phyloP scores from a whole-genome alignment of 2,329 filamentous ascomycete genomes.

The Tolypocladium nubicola region DNA sequence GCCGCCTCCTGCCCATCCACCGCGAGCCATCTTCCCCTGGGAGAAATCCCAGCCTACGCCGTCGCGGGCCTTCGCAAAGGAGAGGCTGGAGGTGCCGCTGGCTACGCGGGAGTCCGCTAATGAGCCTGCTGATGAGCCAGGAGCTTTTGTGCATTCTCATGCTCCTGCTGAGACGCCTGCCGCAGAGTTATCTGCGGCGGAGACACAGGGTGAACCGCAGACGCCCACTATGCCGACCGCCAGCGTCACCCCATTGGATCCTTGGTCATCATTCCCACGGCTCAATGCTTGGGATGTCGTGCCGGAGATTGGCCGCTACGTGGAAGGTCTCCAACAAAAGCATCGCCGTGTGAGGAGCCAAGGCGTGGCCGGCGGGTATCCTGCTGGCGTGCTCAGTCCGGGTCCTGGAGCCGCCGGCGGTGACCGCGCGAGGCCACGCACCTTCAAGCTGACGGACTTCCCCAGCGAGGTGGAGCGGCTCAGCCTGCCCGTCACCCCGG shows the following conservation, averaged over 20 bases:
- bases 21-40: slow-evolving; percentile 81
- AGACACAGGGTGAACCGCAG: slow-evolving; percentile 25
- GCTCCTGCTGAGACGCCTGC: slow-evolving; percentile 21
- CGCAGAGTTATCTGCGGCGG: slow-evolving; percentile 20
- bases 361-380: slow-evolving; percentile 5
- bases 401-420: neutral
- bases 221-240: slow-evolving; percentile 40
- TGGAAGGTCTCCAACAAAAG: slow-evolving; percentile 59
- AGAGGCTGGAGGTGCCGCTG: slow-evolving; percentile 5
- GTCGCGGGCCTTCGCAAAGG: slow-evolving; percentile 47
- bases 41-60: slow-evolving; percentile 56
- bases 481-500: slow-evolving; percentile 83
- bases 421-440: slow-evolving; percentile 15
- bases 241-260: slow-evolving; percentile 37
- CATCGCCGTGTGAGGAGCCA: slow-evolving; percentile 31
- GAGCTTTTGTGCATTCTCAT: slow-evolving; percentile 8
- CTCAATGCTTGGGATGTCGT: slow-evolving; percentile 91
- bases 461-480: slow-evolving; percentile 73
- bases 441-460: slow-evolving; percentile 75
- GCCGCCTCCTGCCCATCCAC: slow-evolving; percentile 40
- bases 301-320: slow-evolving; percentile 78
- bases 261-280: slow-evolving; percentile 65
- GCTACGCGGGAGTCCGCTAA: neutral
- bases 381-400: slow-evolving; percentile 1
- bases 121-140: slow-evolving; percentile 14